Base-by-base conservation (phyloP, 495 filamentous ascomycete genomes). In the Paragyromitra xinjiangensis region DNA sequence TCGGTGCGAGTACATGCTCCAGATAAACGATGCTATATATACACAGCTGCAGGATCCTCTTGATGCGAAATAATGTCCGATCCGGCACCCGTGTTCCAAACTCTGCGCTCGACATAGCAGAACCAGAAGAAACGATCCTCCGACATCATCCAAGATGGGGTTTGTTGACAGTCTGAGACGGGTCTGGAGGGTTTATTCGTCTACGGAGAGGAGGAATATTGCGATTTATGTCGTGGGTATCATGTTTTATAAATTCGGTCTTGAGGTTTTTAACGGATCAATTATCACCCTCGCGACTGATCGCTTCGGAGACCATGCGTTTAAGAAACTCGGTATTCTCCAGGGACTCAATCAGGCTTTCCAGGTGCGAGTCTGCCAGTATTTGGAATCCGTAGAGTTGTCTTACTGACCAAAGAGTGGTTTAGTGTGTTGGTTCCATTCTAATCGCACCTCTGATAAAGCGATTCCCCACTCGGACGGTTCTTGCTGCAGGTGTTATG, bases 231-330 rank as follows among this genome's bases (percentile, higher is more conserved):
- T 83, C 55, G 42, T 70, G 16, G 84, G 84, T 6, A 84, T 85
- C 40, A 85, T 85, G 83, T 77, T 83, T 55, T 86, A 86, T 81
- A 86, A 87, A 70, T 84, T 86, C 37, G 85, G 85, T 1, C 79
- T 87, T 4, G 85, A 86, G 64, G 85, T 84, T 6, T 87, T 86
- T 80, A 86, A 85, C 75, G 84, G 84, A 4, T 84, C 85, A 34
- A 82, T 87, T 22, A 79, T 85, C 37, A 82, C 84, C 1, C 81
- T 87, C 4, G 84, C 85, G 5, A 85, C 82, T 1, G 86, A 86
- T 67, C 82, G 85, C n/a, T 87, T 86, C 71, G 84, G 85, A 75
- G 84, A 83, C 70, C 84, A 85, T 50, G 77, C 84, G 16, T 78
- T 62, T 37, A 73, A 55, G 71, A 68, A 78, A 51, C 44, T 86